A percentile compares a stretch with the other conserved stretches of the same genome.
phyloP scores from a whole-genome alignment of 441 rosid genomes.

The Jatropha multifida region DNA sequence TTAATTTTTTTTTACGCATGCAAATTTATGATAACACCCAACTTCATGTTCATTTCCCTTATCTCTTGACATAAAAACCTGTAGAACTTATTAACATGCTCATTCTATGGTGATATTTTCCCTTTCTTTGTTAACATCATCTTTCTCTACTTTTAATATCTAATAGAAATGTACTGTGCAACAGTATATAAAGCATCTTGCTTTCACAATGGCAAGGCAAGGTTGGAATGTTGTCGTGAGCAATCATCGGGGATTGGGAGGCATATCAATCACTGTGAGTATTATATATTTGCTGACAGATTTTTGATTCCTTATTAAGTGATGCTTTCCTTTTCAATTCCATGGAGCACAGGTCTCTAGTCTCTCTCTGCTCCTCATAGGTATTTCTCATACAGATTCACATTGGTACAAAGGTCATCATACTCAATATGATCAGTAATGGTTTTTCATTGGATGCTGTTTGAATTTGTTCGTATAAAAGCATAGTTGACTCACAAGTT shows the following conservation, averaged over 20 bases:
- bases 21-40: not conserved
- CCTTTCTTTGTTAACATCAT: not conserved
- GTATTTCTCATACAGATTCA: too few species aligned
- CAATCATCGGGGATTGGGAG: constrained; percentile 62
- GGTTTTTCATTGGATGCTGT: too few species aligned
- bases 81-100: not conserved
- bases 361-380: too few species aligned
- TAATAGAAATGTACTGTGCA: not conserved
- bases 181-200: constrained; percentile 56
- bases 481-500: not conserved
- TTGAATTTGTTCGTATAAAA: not conserved
- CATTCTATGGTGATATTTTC: not conserved
- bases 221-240: constrained; percentile 57
- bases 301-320: constrained; percentile 7
- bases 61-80: not conserved
- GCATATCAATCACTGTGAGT: constrained; percentile 54
- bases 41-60: not conserved
- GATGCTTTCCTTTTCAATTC: not conserved
- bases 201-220: constrained; percentile 32
- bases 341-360: not conserved
- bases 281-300: not conserved
- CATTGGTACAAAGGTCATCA: too few species aligned
- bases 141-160: not conserved
- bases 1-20: not conserved
- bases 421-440: not conserved